phyloP scores from a whole-genome alignment of 108 stramenopile species.

The Nitzschia sp. region DNA sequence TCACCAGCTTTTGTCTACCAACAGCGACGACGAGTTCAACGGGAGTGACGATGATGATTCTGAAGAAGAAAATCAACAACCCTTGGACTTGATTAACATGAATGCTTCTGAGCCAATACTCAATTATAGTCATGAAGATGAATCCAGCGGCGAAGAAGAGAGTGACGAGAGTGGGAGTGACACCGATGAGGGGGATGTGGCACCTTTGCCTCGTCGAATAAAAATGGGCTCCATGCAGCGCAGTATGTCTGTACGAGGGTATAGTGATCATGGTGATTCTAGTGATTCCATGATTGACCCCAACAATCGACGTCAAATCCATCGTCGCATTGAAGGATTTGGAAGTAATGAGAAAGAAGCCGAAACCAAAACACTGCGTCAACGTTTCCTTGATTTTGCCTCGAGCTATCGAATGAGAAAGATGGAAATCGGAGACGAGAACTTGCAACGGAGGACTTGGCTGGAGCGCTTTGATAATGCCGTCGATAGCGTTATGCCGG shows the following conservation, averaged over 20 bases:
- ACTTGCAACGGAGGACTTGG: slow-evolving; percentile 14
- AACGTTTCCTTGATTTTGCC: slow-evolving; percentile 15
- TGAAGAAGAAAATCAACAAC: neutral
- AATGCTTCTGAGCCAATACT: neutral
- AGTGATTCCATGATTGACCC: neutral
- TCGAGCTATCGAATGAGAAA: slow-evolving; percentile 22
- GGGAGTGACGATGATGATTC: neutral
- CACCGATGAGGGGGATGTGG: slow-evolving; percentile 4
- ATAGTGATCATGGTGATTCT: neutral
- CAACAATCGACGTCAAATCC: slow-evolving; percentile 1
- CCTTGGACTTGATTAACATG: neutral
- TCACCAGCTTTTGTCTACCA: neutral
- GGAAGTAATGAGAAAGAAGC: slow-evolving; percentile 13
- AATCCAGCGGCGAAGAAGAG: slow-evolving; percentile 11
- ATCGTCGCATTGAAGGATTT: slow-evolving; percentile 38
- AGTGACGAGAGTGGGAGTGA: slow-evolving; percentile 2
- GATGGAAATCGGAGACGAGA: slow-evolving; percentile 25
- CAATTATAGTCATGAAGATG: slow-evolving; percentile 9
- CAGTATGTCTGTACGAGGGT: slow-evolving; percentile 3
- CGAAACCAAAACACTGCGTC: slow-evolving; percentile 6
- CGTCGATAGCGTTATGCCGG: slow-evolving; percentile 11
- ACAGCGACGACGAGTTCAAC: slow-evolving; percentile 5
- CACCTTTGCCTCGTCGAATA: neutral
- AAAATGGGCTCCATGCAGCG: neutral
- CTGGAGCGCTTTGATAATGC: slow-evolving; percentile 22